A percentile compares a stretch with the other conserved stretches of the same genome.
phyloP scores from a whole-genome alignment of 164 flowering plant species.

The Kalanchoe fedtschenkoi region DNA sequence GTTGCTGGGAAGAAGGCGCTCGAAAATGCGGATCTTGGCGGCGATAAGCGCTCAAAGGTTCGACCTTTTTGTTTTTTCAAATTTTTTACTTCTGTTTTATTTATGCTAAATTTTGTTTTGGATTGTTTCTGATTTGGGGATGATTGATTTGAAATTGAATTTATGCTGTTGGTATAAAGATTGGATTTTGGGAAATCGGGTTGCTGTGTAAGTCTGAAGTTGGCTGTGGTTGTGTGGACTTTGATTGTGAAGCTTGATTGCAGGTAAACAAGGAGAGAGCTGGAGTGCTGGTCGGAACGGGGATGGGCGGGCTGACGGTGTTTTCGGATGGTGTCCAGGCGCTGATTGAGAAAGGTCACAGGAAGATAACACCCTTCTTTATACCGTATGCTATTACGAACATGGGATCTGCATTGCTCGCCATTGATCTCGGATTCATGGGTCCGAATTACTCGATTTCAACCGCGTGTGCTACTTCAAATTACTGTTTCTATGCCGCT shows the following conservation, averaged over 20 bases:
- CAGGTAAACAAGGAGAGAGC: slow-evolving; percentile 80
- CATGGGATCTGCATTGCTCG: slow-evolving; percentile 94
- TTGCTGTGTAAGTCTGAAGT: background rate
- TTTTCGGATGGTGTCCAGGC: slow-evolving; percentile 85
- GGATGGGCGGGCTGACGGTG: slow-evolving; percentile 91
- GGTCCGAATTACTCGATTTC: slow-evolving; percentile 95
- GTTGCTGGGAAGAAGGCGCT: slow-evolving; percentile 89
- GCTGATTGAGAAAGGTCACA: slow-evolving; percentile 72
- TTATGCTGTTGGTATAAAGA: background rate
- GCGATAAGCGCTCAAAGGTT: slow-evolving; percentile 45
- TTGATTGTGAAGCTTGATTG: slow-evolving; percentile 8
- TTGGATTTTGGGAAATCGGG: background rate
- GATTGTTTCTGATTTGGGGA: no score
- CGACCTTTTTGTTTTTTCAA: background rate
- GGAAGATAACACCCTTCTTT: slow-evolving; percentile 89
- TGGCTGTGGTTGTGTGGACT: background rate
- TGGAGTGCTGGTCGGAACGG: slow-evolving; percentile 94
- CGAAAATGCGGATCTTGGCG: slow-evolving; percentile 61
- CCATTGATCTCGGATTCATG: slow-evolving; percentile 88
- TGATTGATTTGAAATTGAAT: background rate
- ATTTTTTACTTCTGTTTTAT: background rate
- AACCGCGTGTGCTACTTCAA: slow-evolving; percentile 94
- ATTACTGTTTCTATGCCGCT: slow-evolving; percentile 93
- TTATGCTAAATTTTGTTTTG: background rate
- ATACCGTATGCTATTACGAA: slow-evolving; percentile 93